Base-by-base conservation (phyloP, 2,329 filamentous ascomycete genomes). In the Exophiala viscosa region DNA sequence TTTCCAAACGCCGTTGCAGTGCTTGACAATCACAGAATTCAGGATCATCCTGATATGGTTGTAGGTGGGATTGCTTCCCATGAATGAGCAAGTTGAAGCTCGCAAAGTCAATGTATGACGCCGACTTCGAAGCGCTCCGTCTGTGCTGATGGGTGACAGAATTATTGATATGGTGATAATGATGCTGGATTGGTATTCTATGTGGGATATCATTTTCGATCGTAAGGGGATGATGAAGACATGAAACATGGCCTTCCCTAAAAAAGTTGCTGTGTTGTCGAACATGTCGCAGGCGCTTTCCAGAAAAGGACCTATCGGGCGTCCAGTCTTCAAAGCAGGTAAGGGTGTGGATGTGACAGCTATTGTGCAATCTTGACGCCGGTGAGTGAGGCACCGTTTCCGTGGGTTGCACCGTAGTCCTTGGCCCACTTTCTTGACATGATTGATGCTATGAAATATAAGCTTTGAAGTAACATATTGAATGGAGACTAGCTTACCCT, bases 341-440 rank as follows among this genome's bases (percentile, higher is more conserved):
- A 6, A 23, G 18, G 13, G 11, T 31, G 20, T 13, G 20, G 17
- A 23, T 23, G 23, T 31, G 38, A 18, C 20, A 42, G 23, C 46
- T 58, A 57, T 55, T 59, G 53, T 50, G 28, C 40, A 20, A 45
- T 28, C 44, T 61, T 61, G 45, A 52, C 36, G 35, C 54, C 57
- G 28, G 44, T 52, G 11, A 53, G 38, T 36, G 59, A 52, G 6
- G 52, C 44, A 34, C 55, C 55, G 48, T 48, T 58, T 42, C 52
- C 36, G 20, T 52, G 44, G 44, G 49, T 62, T 35, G 55, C 53
- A 48, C 51, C 52, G 63, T 88, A 87, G 70, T 86, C 87, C 79
- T 95, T 96, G 52, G 90, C 90, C 93, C 93, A 99, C 66, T 88
- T 84, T 64, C 92, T 88, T 33, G 91, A 88, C 57, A 95, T 79